Percentiles rank a stretch among this genome's conserved stretches.
phyloP scores from a whole-genome alignment of 768 basidiomycete genomes.

The Pisolithus marmoratus region DNA sequence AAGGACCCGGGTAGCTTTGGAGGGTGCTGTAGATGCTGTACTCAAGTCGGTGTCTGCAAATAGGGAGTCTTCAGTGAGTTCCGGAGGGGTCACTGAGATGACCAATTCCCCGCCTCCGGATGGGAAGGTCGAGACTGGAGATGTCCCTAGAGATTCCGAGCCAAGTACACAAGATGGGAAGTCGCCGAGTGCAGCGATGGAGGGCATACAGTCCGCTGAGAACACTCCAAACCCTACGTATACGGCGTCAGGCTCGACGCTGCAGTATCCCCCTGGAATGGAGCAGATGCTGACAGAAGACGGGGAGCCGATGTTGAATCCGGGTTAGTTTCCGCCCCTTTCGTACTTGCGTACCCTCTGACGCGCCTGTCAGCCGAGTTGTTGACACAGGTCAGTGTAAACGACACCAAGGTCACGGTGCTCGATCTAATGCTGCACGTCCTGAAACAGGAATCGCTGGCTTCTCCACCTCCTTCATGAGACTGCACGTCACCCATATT shows the following conservation, averaged over 20 bases:
- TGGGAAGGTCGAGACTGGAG: conserved; percentile 7
- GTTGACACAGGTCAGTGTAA: conserved; percentile 49
- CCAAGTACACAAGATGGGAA: conserved; percentile 10
- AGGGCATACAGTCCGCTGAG: neutral
- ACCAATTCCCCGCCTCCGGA: conserved; percentile 7
- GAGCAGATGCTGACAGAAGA: conserved; percentile 58
- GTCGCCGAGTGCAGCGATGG: conserved; percentile 12
- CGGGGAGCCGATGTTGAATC: conserved; percentile 62
- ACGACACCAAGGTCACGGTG: conserved; percentile 6
- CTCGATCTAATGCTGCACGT: conserved; percentile 25
- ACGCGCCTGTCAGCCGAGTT: conserved; percentile 41
- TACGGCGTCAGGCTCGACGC: conserved; percentile 18
- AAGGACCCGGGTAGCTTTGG: conserved; percentile 19
- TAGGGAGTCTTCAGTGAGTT: conserved; percentile 18
- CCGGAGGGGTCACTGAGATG: neutral
- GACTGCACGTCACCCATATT: neutral
- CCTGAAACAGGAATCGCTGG: conserved; percentile 50
- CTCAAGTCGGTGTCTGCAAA: conserved; percentile 26
- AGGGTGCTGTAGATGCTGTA: conserved; percentile 30
- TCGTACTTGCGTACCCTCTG: conserved; percentile 1
- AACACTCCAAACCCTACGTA: conserved; percentile 14
- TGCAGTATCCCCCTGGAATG: conserved; percentile 39
- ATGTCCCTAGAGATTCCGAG: conserved; percentile 11
- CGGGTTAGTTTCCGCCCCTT: conserved; percentile 40
- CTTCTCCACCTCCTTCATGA: conserved; percentile 61